Percentiles rank a stretch among this genome's conserved stretches.
Evolutionary conservation across 139 green algal species (phyloP).

Genomic region (Chlamydomonas eustigma): DNA sequence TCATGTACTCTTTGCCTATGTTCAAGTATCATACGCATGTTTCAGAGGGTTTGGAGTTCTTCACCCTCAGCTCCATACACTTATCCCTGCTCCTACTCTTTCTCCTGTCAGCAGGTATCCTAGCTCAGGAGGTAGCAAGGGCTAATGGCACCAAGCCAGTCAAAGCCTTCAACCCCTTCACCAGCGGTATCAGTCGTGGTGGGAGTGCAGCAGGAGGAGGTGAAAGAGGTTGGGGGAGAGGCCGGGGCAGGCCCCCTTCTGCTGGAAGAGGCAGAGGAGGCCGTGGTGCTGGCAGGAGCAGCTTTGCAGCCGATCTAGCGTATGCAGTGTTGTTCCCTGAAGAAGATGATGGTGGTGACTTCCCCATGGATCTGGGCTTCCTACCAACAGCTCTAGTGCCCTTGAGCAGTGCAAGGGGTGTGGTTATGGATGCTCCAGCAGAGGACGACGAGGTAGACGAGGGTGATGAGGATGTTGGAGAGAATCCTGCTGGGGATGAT

Average conservation of each 20-base stretch:
- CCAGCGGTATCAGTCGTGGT: not conserved
- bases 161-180: constrained; percentile 14
- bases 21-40: no score
- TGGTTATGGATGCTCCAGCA: not conserved
- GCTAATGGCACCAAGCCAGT: not conserved
- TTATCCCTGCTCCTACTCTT: no score
- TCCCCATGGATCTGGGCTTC: not conserved
- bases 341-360: not conserved
- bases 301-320: not conserved
- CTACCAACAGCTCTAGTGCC: not conserved
- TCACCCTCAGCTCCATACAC: no score
- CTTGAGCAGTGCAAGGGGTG: not conserved
- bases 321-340: not conserved
- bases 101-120: constrained; percentile 2
- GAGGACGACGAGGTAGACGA: constrained; percentile 14
- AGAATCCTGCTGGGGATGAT: not conserved
- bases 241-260: not conserved
- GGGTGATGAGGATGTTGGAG: constrained; percentile 2
- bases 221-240: not conserved
- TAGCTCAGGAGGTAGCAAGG: not conserved
- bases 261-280: not conserved
- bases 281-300: not conserved
- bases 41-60: no score
- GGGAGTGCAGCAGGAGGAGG: no score
- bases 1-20: no score